These are phyloP conservation scores for Tuber calosporum DNA, from an alignment of 495 filamentous ascomycete genomes.

Conservation along the genomic window DNA sequence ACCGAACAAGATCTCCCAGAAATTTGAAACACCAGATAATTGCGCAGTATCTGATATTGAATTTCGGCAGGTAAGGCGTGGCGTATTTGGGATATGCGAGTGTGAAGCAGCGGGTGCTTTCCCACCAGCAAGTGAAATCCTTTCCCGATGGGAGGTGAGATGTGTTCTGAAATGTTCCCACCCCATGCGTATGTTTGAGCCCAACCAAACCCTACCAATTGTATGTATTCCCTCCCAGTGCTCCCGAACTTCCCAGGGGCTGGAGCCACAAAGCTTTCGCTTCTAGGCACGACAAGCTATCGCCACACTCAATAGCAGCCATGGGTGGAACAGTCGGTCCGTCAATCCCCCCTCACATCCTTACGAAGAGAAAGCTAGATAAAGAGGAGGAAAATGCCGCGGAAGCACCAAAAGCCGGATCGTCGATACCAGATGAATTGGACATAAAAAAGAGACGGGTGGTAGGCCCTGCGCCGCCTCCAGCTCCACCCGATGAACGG, in stretches of 20 bases:
- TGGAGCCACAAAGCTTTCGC: constrained; percentile 15
- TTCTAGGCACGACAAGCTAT: constrained; percentile 6
- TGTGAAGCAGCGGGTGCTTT: neutral
- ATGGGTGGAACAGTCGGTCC: constrained; percentile 42
- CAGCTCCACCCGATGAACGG: constrained; percentile 50
- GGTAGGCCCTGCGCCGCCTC: constrained; percentile 51
- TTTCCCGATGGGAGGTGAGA: constrained; percentile 8
- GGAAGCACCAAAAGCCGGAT: constrained; percentile 37
- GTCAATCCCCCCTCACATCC: constrained; percentile 44
- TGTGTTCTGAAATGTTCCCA: constrained; percentile 32
- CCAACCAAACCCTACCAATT: constrained; percentile 12
- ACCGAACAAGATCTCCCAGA: neutral
- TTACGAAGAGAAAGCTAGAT: constrained; percentile 44
- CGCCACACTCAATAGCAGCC: constrained; percentile 18
- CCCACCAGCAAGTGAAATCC: neutral
- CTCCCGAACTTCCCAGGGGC: neutral
- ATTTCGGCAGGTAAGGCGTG: neutral
- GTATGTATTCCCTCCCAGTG: constrained; percentile 11
- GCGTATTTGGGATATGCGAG: neutral
- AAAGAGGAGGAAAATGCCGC: constrained; percentile 39
- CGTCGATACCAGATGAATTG: constrained; percentile 37
- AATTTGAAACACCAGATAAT: neutral
- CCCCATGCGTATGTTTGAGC: constrained; percentile 10
- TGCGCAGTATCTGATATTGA: neutral
- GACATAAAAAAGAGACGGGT: constrained; percentile 47